Base-by-base conservation (phyloP, 2,329 filamentous ascomycete genomes). In the Polychaeton citri region DNA sequence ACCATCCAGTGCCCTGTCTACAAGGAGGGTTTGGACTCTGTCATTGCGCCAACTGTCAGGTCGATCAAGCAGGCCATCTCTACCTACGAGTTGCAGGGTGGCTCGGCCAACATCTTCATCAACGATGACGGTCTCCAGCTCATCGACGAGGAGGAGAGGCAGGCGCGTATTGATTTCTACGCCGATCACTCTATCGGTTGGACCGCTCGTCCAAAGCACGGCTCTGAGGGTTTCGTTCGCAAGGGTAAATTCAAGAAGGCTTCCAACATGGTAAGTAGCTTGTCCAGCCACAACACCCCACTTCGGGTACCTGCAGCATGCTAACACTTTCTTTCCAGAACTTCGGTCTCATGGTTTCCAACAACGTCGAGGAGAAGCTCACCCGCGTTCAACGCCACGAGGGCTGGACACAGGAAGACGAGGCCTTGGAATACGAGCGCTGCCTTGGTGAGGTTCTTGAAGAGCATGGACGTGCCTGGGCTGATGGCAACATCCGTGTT, bases 1-100 rank as follows among this genome's bases (percentile, higher is more conserved):
- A 68, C 63, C 3, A 81, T 92, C 30, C 84, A 93, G 53, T 87
- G 82, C 55, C 84, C 84, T 4, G 81, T 92, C 0, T 92, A 90
- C 64, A 90, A 88, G 57, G 84, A 92, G 56, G 82, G 83, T 44
- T 68, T 92, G 2, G 63, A 63, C 21, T 74, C 67, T 42, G 84
- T 92, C 57, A 86, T 87, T 49, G 71, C 69, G 15, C 82, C 82
- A 6, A 88, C 82, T 0, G 73, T 87, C 49, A 76, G 75, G 50
- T 86, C 81, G 2, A 71, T 87, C 59, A 85, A 85, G 61, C 71
- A 79, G 48, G 79, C 79, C 43, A 83, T 84, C 52, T 79, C 76
- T 20, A 82, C 77, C 0, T 85, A 84, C 50, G 80, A 84, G 53
- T 65, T 82, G 13, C 79, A 84, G 51, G 80, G 80, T 43, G 80